Percentiles rank a stretch among this genome's conserved stretches.
Conservation (phyloP, 805 yeast species). For the Hanseniaspora hatyaiensis region DNA sequence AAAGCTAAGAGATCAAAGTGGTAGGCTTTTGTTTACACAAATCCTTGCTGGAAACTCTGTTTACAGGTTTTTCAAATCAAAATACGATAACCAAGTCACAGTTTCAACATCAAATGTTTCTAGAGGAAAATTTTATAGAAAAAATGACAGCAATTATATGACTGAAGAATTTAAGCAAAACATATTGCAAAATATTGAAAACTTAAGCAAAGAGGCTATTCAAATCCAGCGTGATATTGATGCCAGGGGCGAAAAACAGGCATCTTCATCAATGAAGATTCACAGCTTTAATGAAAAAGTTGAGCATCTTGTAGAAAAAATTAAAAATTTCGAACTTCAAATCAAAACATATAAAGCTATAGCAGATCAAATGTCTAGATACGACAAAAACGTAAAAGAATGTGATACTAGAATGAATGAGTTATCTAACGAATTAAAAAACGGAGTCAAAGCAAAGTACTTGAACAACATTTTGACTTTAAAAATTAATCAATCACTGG, state of each 20-base stretch:
- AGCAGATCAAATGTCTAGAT: slow-evolving; percentile 24
- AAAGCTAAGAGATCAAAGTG: slow-evolving; percentile 29
- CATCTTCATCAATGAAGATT: too few species aligned
- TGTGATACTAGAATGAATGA: slow-evolving; percentile 32
- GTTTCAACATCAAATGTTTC: slow-evolving; percentile 26
- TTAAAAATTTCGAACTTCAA: slow-evolving; percentile 18
- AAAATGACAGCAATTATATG: slow-evolving; percentile 19
- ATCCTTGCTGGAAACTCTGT: slow-evolving; percentile 50
- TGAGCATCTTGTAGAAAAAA: slow-evolving; percentile 8
- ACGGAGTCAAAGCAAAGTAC: background rate
- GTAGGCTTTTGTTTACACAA: slow-evolving; percentile 40
- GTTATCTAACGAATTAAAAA: background rate
- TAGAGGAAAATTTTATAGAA: slow-evolving; percentile 22
- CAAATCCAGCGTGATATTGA: slow-evolving; percentile 14
- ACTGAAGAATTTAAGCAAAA: slow-evolving; percentile 22
- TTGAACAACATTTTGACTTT: slow-evolving; percentile 5
- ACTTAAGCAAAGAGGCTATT: slow-evolving; percentile 16
- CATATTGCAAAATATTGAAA: slow-evolving; percentile 19
- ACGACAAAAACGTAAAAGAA: slow-evolving; percentile 27
- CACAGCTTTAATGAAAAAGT: slow-evolving; percentile 18
- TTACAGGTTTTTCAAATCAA: slow-evolving; percentile 44
- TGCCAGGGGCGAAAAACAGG: background rate
- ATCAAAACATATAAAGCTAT: slow-evolving; percentile 22
- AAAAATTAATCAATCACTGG: slow-evolving; percentile 7
- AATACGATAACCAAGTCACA: slow-evolving; percentile 44